Conservation (phyloP, 2,329 filamentous ascomycete species). For the Fusarium sp. region DNA sequence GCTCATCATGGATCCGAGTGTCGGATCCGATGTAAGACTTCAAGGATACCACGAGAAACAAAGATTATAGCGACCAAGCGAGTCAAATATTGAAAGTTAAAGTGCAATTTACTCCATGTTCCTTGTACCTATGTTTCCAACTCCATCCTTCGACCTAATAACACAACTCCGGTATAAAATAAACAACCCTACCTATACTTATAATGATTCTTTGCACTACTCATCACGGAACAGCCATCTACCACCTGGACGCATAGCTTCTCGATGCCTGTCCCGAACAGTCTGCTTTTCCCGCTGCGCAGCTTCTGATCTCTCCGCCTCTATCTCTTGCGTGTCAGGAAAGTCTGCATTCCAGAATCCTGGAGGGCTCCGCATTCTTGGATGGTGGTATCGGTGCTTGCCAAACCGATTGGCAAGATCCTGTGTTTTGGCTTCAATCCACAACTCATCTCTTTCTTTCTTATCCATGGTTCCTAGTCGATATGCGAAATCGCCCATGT, state of each 20-base stretch:
- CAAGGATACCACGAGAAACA: no score
- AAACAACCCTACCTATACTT: constrained; percentile 7
- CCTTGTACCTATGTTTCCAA: neutral
- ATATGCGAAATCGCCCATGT: constrained; percentile 70
- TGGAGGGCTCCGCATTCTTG: constrained; percentile 79
- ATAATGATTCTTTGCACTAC: constrained; percentile 50
- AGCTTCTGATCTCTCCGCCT: constrained; percentile 74
- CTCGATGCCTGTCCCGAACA: constrained; percentile 80
- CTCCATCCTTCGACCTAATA: neutral
- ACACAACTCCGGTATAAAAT: constrained; percentile 11
- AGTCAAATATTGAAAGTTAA: neutral
- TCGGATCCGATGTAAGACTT: constrained; percentile 9
- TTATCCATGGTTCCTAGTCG: constrained; percentile 69
- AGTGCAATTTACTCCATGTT: constrained; percentile 2
- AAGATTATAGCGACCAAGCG: neutral
- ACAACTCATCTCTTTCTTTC: constrained; percentile 73
- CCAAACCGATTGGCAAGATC: constrained; percentile 81
- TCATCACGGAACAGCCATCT: constrained; percentile 88
- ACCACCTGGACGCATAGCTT: constrained; percentile 83
- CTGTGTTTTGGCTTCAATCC: constrained; percentile 81
- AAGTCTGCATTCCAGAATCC: constrained; percentile 95
- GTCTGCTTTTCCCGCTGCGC: constrained; percentile 72
- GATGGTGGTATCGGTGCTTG: constrained; percentile 81
- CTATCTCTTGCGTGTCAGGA: constrained; percentile 85
- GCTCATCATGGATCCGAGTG: constrained; percentile 21